Evolutionary conservation across 2,329 filamentous ascomycete species (phyloP), one percentile per base, ranked within the genome.

Genomic region (Pseudogymnoascus sp.): DNA sequence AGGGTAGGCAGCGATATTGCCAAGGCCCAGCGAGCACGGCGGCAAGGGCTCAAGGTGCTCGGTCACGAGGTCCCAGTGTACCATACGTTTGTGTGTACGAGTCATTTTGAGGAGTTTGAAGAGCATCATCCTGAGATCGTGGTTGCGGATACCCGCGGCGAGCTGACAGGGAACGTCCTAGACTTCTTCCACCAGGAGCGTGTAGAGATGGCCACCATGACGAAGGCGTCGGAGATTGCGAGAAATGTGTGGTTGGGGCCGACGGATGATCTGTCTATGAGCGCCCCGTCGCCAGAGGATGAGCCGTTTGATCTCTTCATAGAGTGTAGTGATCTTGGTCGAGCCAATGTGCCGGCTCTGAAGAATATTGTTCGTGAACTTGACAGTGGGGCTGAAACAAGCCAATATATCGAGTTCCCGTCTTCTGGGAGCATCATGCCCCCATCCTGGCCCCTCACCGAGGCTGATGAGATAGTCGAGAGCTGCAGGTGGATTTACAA

Each of bases 161-260:
- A 81, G 41, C 76, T 87, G 69, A 95, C 91, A 0, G 90, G 90
- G 28, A 84, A 87, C 16, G 86, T 94, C 23, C 81, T 96, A 70
- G 92, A 97, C 74, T 94, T 99, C 72, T 90, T 91, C 72, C 87
- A 90, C 68, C 91, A 91, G 77, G 94, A 99, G 74, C 84, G 92
- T 63, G 76, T 84, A 59, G 94, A 99, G 76, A 97, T 99, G 93
- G 92, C 90, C 74, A 82, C 82, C 64, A 97, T 97, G 93, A 92
- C 93, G 9, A 85, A 85, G 69, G 88, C 92, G 2, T 92, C 92
- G 0, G 90, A 96, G 73, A 96, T 97, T 66, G 87, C 90, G 61
- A 82, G 84, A 67, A 97, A 97, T 71, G 91, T 97, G 25, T 97
- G 88, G 83, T 80, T 97, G 64, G 94, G 94, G 0, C 90, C 91